phyloP scores from a whole-genome alignment of 2,329 filamentous ascomycete genomes.

The Metarhizium robertsii region DNA sequence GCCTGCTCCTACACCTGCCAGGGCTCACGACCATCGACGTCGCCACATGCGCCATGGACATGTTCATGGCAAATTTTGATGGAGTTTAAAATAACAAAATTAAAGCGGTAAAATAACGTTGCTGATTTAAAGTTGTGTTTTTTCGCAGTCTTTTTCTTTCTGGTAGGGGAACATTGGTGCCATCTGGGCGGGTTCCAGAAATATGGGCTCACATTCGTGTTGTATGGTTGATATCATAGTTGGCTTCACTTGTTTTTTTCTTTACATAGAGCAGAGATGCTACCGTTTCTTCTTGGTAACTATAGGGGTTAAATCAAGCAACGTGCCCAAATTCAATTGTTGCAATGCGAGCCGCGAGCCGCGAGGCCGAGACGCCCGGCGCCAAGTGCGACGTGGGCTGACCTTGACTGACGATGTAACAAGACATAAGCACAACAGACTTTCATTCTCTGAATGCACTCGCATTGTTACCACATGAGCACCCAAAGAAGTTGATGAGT shows the following conservation, averaged over 20 bases:
- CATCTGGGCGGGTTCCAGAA: conserved; percentile 29
- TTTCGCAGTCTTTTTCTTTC: conserved; percentile 6
- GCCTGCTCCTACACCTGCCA: conserved; percentile 24
- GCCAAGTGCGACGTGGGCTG: too few species aligned
- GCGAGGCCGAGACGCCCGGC: neutral
- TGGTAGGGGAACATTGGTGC: conserved; percentile 10
- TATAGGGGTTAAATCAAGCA: conserved; percentile 17
- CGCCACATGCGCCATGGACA: conserved; percentile 30
- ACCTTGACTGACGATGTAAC: too few species aligned
- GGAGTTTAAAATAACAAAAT: conserved; percentile 6
- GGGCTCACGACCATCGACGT: conserved; percentile 14
- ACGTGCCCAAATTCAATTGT: conserved; percentile 3
- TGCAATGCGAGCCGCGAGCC: neutral
- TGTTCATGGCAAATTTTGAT: conserved; percentile 21
- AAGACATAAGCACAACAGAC: conserved; percentile 9
- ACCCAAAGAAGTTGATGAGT: neutral
- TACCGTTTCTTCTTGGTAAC: conserved; percentile 19
- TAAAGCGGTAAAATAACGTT: conserved; percentile 9
- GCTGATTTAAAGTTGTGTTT: conserved; percentile 6
- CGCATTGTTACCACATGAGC: neutral
- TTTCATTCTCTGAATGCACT: conserved; percentile 14
- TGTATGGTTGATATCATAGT: conserved; percentile 25
- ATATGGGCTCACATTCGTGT: conserved; percentile 15
- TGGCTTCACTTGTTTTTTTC: conserved; percentile 14
- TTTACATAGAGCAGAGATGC: conserved; percentile 22